These are phyloP conservation scores for Blastobotrys muscicola DNA, from an alignment of 805 yeast genomes.

Conservation along the genomic window DNA sequence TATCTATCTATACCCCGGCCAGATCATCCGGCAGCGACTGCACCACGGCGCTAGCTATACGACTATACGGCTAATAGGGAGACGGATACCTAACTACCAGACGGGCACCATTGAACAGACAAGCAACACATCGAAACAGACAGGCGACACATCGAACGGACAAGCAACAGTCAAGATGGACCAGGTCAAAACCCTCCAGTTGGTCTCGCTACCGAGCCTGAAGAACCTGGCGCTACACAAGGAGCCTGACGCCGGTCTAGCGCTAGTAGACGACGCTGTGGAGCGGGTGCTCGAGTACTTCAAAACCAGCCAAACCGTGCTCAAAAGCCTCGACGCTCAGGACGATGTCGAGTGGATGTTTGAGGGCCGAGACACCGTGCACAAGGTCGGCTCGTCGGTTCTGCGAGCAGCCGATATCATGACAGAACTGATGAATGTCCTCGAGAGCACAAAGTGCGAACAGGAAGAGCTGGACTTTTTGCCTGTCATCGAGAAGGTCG, in stretches of 20 bases:
- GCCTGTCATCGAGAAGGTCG: slow-evolving; percentile 15
- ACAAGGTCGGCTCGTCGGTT: slow-evolving; percentile 12
- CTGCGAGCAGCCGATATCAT: slow-evolving; percentile 16
- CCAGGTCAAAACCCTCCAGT: too few relatives aligned
- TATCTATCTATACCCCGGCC: too few relatives aligned
- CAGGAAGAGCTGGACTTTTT: slow-evolving; percentile 4
- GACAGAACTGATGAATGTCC: slow-evolving; percentile 13
- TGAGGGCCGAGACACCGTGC: slow-evolving; percentile 17
- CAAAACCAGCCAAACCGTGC: slow-evolving; percentile 10
- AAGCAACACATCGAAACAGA: too few relatives aligned
- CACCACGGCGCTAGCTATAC: too few relatives aligned
- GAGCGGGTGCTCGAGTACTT: slow-evolving; percentile 13
- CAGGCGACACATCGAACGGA: too few relatives aligned
- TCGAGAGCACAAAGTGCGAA: slow-evolving; percentile 11
- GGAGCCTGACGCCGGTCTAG: slow-evolving; percentile 1
- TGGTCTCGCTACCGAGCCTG: background rate
- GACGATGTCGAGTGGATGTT: slow-evolving; percentile 21
- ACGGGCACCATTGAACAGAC: too few relatives aligned
- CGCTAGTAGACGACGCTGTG: slow-evolving; percentile 8
- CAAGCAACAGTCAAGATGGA: too few relatives aligned
- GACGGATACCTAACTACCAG: too few relatives aligned
- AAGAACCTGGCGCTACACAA: slow-evolving; percentile 4
- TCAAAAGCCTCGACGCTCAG: slow-evolving; percentile 13
- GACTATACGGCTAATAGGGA: too few relatives aligned
- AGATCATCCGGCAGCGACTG: too few relatives aligned